Evolutionary conservation across 176 grass and related monocot genomes (phyloP).

Genomic region (Aegilops speltoides): DNA sequence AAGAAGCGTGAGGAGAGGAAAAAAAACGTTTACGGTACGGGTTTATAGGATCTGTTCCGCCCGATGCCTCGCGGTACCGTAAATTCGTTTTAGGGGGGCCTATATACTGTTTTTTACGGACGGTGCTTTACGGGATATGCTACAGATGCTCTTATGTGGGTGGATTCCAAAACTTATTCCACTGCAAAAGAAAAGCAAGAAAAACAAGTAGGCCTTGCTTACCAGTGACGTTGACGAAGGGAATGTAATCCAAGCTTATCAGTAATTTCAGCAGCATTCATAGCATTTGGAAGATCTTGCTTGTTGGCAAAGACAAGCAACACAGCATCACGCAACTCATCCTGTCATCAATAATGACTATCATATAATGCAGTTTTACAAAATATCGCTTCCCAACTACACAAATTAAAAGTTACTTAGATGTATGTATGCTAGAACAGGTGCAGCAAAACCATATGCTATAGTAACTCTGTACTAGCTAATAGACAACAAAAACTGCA

Average conservation of each 20-base stretch:
- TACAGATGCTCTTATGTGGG: neutral
- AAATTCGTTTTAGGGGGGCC: too few species aligned
- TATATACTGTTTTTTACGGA: too few species aligned
- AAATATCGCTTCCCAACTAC: neutral
- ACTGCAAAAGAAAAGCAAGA: neutral
- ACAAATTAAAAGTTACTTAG: neutral
- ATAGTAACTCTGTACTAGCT: neutral
- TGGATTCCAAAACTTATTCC: neutral
- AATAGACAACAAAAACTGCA: neutral
- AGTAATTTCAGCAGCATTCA: constrained; percentile 37
- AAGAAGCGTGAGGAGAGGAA: too few species aligned
- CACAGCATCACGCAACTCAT: constrained; percentile 26
- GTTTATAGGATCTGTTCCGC: too few species aligned
- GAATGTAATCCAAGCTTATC: constrained; percentile 38
- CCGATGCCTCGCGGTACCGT: too few species aligned
- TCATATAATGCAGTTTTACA: neutral
- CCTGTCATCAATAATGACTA: constrained; percentile 18
- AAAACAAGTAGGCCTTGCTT: neutral
- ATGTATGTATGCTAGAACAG: neutral
- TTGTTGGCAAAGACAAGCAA: constrained; percentile 38
- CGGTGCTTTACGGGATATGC: too few species aligned
- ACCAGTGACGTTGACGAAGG: constrained; percentile 35
- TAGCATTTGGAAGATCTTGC: constrained; percentile 42
- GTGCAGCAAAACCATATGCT: neutral
- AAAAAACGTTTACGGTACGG: too few species aligned